Evolutionary conservation across 2,329 filamentous ascomycete species (phyloP).

Genomic region (Xylaria sp.): DNA sequence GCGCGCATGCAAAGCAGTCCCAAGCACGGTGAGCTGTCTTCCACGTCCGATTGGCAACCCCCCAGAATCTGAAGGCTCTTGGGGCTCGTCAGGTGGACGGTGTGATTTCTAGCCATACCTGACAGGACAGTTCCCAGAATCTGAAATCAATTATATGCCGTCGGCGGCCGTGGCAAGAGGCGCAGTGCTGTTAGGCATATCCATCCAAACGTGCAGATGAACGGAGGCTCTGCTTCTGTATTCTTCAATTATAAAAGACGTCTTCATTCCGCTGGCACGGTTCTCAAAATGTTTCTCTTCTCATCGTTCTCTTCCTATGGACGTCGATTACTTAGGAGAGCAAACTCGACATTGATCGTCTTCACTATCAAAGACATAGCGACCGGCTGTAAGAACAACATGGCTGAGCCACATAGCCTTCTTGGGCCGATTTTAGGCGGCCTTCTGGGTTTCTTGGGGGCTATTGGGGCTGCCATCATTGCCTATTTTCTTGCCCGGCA

Average conservation of each 20-base stretch:
- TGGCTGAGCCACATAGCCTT: constrained; percentile 8
- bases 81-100: background rate
- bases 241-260: background rate
- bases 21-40: background rate
- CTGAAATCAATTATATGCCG: constrained; percentile 6
- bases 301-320: constrained; percentile 2
- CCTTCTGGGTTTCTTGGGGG: constrained; percentile 16
- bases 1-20: background rate
- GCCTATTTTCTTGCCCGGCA: constrained; percentile 3
- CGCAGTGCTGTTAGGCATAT: background rate
- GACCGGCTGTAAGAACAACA: constrained; percentile 1
- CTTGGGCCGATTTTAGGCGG: constrained; percentile 15
- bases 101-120: background rate
- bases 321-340: too few relatives aligned
- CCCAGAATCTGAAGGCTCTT: constrained; percentile 13
- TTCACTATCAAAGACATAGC: constrained; percentile 1
- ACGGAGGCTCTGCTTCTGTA: background rate
- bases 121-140: constrained; percentile 17
- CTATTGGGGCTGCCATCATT: constrained; percentile 14
- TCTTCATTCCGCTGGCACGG: background rate
- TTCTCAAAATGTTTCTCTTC: background rate
- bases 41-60: background rate
- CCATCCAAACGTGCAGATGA: background rate
- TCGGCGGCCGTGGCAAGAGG: background rate
- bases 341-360: background rate